Base-by-base conservation (phyloP, 23 red algal species). In the Gracilaria domingensis region DNA sequence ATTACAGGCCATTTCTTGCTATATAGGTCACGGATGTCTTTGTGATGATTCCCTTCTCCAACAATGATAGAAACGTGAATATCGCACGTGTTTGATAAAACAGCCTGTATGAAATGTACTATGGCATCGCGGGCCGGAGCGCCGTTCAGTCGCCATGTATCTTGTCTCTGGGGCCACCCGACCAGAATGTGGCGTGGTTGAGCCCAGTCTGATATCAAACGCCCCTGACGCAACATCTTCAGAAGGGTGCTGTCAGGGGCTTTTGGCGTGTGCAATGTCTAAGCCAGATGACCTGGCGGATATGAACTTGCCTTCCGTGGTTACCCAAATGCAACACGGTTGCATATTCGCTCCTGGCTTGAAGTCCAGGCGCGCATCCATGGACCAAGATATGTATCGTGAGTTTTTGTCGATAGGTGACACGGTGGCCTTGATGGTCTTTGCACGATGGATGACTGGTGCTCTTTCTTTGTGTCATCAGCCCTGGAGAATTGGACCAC, bases 121-220 rank as follows among this genome's bases (percentile, higher is more conserved):
- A 85, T 12, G 35, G 57, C 60, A 11, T 50, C 60, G 14, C 35
- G 81, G 8, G 81, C 81, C 12, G 81, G 81, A 23, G 8, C 36
- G 8, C 59, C 81, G 7, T 29, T n/a, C 20, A 40, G 37, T 30
- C 81, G 55, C 81, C 81, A 85, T 48, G 81, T 85, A 26, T 85
- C 81, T 7, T 28, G 30, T 8, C 81, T 30, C 45, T 40, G 65
- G 13, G 81, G 81, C 81, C 81, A 85, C 4, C 81, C 81, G 20
- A 85, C 65, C 17, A 85, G 35, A 30, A 85, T 25, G 38, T 23
- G 72, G 72, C 42, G 35, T 11, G 45, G 38, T 28, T 24, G 39
- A 12, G 72, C 39, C 72, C 72, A 77, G 24, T 77, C 72, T 48
- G 72, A 28, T 4, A 50, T 23, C 72, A 77, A 37, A 11, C 36